Evolutionary conservation across 2,329 filamentous ascomycete genomes (phyloP).

Genomic region (Myriosclerotinia curreyana): DNA sequence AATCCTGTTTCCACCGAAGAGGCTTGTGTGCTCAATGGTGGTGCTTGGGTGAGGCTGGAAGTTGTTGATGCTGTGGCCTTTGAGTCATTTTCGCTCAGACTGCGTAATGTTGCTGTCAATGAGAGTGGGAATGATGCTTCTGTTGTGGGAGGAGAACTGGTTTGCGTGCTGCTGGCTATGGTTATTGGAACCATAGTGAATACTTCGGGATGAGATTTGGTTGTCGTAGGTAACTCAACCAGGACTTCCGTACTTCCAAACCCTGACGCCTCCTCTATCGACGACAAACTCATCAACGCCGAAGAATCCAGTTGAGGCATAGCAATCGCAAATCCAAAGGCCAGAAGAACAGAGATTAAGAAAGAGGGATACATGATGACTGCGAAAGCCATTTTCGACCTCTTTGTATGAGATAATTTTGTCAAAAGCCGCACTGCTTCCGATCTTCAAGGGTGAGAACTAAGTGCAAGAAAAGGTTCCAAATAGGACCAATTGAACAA

Average conservation of each 20-base stretch:
- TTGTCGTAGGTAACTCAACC: background rate
- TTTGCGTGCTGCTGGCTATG: no score
- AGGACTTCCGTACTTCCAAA: background rate
- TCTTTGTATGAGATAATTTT: background rate
- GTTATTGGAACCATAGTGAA: no score
- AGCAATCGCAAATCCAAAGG: background rate
- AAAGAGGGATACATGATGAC: background rate
- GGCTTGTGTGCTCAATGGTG: background rate
- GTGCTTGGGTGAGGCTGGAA: background rate
- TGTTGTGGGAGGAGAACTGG: background rate
- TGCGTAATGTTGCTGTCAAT: background rate
- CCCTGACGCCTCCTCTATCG: background rate
- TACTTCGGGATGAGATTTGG: no score
- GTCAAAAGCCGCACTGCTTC: background rate
- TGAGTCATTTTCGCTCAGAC: constrained; percentile 1
- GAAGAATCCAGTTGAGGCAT: background rate
- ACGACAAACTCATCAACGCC: background rate
- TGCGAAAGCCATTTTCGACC: background rate
- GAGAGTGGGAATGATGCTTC: background rate
- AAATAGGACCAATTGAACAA: background rate
- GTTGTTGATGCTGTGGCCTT: background rate
- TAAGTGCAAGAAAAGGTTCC: no score
- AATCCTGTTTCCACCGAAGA: background rate
- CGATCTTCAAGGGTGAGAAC: background rate
- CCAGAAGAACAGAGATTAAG: background rate